Conservation (phyloP, 2,329 filamentous ascomycete genomes). For the Xylaria sp. region DNA sequence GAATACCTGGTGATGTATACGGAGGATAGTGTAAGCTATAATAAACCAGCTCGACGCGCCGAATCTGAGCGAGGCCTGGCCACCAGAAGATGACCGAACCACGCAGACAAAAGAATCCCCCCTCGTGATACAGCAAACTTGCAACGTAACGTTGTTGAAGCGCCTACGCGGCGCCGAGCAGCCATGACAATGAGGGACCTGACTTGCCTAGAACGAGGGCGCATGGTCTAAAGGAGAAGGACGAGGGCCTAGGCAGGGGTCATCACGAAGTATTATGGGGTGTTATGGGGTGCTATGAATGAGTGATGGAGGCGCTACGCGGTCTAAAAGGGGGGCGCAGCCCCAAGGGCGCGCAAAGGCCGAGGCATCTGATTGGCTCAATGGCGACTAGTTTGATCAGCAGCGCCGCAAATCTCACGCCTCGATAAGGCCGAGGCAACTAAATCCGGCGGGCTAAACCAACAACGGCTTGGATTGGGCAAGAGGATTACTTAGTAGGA, state of each 20-base stretch:
- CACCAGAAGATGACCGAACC: background rate
- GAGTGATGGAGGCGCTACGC: conserved; percentile 2
- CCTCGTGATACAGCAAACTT: conserved; percentile 5
- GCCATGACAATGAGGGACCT: background rate
- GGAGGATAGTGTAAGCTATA: background rate
- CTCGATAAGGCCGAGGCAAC: conserved; percentile 30
- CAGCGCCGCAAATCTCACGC: conserved; percentile 33
- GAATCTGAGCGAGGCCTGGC: conserved; percentile 4
- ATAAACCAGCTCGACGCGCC: background rate
- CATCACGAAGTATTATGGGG: conserved; percentile 33
- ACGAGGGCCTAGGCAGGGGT: conserved; percentile 28
- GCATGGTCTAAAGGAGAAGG: conserved; percentile 23
- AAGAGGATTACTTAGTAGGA: too few species aligned
- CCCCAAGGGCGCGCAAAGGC: conserved; percentile 7
- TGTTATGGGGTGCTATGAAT: background rate
- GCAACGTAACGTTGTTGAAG: conserved; percentile 30
- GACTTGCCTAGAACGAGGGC: conserved; percentile 26
- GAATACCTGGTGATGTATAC: background rate
- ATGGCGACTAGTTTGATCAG: conserved; percentile 32
- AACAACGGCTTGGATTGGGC: conserved; percentile 15
- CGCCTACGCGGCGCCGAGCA: background rate
- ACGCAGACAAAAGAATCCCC: background rate
- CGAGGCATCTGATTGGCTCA: conserved; percentile 26
- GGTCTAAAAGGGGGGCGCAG: conserved; percentile 25
- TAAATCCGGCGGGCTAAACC: conserved; percentile 25